Conservation (phyloP, 306 rosid species). For the Cucumis sativus region Cucumber_9930_V3 NC_026657.2:11821501-11822000, state of each 20-base stretch:
- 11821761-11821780: slow-evolving; percentile 56
- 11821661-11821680: slow-evolving; percentile 67
- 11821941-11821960: slow-evolving; percentile 38
- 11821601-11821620: slow-evolving; percentile 69
- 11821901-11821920: slow-evolving; percentile 53
- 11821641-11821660: slow-evolving; percentile 92
- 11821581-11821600: slow-evolving; percentile 75
- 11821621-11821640: slow-evolving; percentile 97
- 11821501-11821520: slow-evolving; percentile 10
- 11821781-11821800: slow-evolving; percentile 51
- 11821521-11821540: neutral
- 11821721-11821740: slow-evolving; percentile 13
- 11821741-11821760: slow-evolving; percentile 71
- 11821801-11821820: slow-evolving; percentile 53
- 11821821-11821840: slow-evolving; percentile 37
- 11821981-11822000: slow-evolving; percentile 57
- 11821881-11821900: slow-evolving; percentile 30
- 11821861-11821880: slow-evolving; percentile 41
- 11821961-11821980: slow-evolving; percentile 61
- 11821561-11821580: slow-evolving; percentile 59
- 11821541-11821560: neutral
- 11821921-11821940: slow-evolving; percentile 52
- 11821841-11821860: slow-evolving; percentile 49
- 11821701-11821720: slow-evolving; percentile 5
- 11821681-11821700: neutral